These are phyloP conservation scores for Ophiocytium majus DNA, from an alignment of 352 stramenopile genomes.

Conservation along the genomic window DNA sequence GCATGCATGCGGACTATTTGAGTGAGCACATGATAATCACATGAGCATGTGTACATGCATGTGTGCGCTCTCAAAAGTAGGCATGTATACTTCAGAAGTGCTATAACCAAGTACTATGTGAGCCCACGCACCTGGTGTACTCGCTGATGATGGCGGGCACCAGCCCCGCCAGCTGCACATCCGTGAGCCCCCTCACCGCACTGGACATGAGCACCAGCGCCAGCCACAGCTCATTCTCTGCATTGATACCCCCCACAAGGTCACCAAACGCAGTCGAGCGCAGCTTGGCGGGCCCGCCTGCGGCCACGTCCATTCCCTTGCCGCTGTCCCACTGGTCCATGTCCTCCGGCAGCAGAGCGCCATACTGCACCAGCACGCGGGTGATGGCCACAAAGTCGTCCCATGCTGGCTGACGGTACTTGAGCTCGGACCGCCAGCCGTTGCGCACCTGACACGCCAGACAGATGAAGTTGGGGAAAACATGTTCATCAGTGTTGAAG, in stretches of 20 bases:
- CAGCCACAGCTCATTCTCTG: slow-evolving; percentile 57
- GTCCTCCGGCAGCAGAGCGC: slow-evolving; percentile 27
- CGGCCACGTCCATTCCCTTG: neutral
- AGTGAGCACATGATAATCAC: too few species aligned
- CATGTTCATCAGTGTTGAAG: too few species aligned
- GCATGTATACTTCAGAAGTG: neutral
- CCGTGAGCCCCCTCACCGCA: neutral
- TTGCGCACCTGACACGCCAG: slow-evolving; percentile 48
- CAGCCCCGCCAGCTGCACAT: slow-evolving; percentile 41
- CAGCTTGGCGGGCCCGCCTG: neutral
- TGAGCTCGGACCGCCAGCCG: slow-evolving; percentile 47
- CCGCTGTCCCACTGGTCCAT: neutral
- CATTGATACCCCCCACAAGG: slow-evolving; percentile 49
- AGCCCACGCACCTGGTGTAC: slow-evolving; percentile 28
- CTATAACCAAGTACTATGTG: too few species aligned
- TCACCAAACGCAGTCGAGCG: slow-evolving; percentile 51
- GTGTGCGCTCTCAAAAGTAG: neutral
- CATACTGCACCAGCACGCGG: slow-evolving; percentile 37
- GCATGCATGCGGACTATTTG: too few species aligned
- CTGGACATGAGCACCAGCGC: slow-evolving; percentile 48
- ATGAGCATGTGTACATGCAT: too few species aligned
- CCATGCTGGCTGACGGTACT: slow-evolving; percentile 48
- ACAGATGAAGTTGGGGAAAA: too few species aligned
- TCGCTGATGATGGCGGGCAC: slow-evolving; percentile 52
- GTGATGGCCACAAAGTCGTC: slow-evolving; percentile 42